Percentiles rank a stretch among this genome's conserved stretches.
These are phyloP conservation scores for Zygotorulaspora mrakii DNA, from an alignment of 1,139 yeast genomes.

Conservation along the genomic window DNA sequence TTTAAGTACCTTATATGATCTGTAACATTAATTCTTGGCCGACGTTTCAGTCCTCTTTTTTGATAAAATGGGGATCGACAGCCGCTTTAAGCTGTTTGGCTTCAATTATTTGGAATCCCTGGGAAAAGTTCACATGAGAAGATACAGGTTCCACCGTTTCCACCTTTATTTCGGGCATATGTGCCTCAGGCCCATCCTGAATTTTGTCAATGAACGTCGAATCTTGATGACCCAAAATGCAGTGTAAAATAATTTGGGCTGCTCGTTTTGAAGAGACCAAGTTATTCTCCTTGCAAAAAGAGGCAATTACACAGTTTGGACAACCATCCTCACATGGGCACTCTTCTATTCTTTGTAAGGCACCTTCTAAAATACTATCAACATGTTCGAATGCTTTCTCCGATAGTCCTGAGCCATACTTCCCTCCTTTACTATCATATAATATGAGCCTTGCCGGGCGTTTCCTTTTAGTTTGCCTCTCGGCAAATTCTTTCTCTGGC, in stretches of 20 bases:
- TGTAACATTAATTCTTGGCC: conserved; percentile 1
- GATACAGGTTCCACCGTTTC: conserved; percentile 63
- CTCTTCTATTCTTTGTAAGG: conserved; percentile 53
- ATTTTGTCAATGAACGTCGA: conserved; percentile 46
- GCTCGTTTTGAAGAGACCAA: conserved; percentile 85
- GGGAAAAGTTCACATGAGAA: conserved; percentile 52
- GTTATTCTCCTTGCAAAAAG: conserved; percentile 75
- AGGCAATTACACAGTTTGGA: conserved; percentile 72
- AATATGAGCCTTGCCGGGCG: conserved; percentile 86
- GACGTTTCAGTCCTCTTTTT: conserved; percentile 18
- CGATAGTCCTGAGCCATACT: conserved; percentile 72
- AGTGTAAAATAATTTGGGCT: conserved; percentile 64
- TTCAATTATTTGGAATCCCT: conserved; percentile 56
- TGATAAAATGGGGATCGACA: conserved; percentile 15
- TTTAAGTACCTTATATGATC: too few species aligned
- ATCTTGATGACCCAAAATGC: conserved; percentile 45
- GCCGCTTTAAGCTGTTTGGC: conserved; percentile 36
- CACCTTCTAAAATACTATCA: conserved; percentile 57
- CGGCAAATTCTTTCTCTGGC: conserved; percentile 89
- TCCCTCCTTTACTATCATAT: conserved; percentile 79
- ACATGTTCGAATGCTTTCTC: conserved; percentile 75
- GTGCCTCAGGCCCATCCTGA: conserved; percentile 79
- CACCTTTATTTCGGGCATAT: conserved; percentile 61
- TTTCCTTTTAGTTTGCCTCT: conserved; percentile 58
- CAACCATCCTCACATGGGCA: conserved; percentile 89